Conservation (phyloP, 306 rosid species). For the Calophaca sinica region DNA sequence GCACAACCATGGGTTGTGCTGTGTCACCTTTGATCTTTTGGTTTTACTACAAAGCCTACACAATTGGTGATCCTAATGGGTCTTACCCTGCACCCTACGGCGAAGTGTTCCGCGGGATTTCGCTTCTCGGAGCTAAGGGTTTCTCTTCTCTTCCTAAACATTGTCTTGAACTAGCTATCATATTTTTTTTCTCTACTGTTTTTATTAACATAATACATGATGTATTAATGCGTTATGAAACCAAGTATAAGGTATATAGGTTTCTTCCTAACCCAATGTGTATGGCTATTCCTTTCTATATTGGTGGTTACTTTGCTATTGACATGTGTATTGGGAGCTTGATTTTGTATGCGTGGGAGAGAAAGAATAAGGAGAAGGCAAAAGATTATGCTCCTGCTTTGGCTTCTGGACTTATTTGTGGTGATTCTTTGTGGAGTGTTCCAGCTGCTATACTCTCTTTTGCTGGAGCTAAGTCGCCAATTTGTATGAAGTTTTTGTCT, state of each 20-base stretch:
- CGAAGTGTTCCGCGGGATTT: conserved; percentile 65
- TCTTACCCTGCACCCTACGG: conserved; percentile 81
- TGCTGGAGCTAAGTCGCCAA: conserved; percentile 60
- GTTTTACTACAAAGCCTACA: conserved; percentile 73
- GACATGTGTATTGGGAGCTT: conserved; percentile 85
- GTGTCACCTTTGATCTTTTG: conserved; percentile 64
- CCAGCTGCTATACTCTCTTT: conserved; percentile 72
- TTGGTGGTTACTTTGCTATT: conserved; percentile 71
- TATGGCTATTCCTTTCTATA: conserved; percentile 79
- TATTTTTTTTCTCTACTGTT: conserved; percentile 50
- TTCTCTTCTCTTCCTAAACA: conserved; percentile 65
- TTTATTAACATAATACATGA: conserved; percentile 49
- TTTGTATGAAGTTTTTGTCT: conserved; percentile 77
- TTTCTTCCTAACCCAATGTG: conserved; percentile 70
- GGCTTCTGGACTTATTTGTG: conserved; percentile 78
- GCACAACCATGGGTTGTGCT: conserved; percentile 69
- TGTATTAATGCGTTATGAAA: conserved; percentile 54
- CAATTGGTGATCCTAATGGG: conserved; percentile 64
- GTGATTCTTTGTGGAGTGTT: conserved; percentile 79
- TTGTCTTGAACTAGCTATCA: conserved; percentile 58
- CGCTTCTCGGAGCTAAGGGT: conserved; percentile 83
- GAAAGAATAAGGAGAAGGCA: conserved; percentile 53
- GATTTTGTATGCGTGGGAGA: conserved; percentile 62
- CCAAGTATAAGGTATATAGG: conserved; percentile 46
- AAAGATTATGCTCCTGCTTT: conserved; percentile 61